phyloP scores from a whole-genome alignment of 2,329 filamentous ascomycete species.

The Alternaria ethzedia region DNA sequence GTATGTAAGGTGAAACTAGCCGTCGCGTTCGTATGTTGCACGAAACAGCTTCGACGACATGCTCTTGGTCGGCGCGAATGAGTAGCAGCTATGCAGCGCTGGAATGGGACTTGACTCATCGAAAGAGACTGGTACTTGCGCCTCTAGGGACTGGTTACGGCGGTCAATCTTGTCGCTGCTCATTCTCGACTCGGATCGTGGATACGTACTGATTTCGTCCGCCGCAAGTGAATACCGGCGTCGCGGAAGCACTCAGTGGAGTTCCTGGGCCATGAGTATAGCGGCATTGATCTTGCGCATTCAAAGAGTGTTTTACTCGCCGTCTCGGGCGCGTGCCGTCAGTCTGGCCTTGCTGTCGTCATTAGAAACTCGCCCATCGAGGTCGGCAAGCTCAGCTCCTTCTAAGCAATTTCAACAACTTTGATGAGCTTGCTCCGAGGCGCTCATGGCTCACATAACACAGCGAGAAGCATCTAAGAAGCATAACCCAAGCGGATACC shows the following conservation, averaged over 20 bases:
- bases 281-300: not conserved
- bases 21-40: not conserved
- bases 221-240: not conserved
- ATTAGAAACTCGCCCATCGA: not conserved
- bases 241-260: not conserved
- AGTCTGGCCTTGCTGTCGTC: not conserved
- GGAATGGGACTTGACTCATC: too few relatives aligned
- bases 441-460: not conserved
- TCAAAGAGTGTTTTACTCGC: not conserved
- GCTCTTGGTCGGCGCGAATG: not conserved
- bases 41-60: not conserved
- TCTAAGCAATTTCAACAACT: not conserved
- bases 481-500: too few relatives aligned
- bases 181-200: not conserved
- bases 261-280: not conserved
- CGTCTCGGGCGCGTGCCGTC: too few relatives aligned
- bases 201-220: not conserved
- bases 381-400: not conserved
- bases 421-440: not conserved
- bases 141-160: rapidly evolving
- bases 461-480: not conserved
- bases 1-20: not conserved
- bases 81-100: too few relatives aligned
- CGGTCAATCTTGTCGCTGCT: not conserved
- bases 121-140: not conserved